Conservation (phyloP, 257 asterid species). For the Gentiana dahurica region DNA sequence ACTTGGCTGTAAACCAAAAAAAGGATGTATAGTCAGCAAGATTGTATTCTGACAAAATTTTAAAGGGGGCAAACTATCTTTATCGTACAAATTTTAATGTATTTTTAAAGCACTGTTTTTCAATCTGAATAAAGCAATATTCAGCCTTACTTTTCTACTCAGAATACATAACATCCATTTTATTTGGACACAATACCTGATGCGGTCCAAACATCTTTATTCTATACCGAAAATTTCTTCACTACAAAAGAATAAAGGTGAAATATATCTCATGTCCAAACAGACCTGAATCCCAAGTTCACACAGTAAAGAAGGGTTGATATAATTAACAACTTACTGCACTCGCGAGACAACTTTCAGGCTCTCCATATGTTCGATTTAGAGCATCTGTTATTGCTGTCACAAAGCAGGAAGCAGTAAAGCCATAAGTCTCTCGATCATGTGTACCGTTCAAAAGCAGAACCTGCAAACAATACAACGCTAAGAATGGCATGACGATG, state of each 20-base stretch:
- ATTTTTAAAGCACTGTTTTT: too few relatives aligned
- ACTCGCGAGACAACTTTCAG: slow-evolving; percentile 50
- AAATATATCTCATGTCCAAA: too few relatives aligned
- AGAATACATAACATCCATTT: too few relatives aligned
- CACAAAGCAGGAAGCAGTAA: slow-evolving; percentile 82
- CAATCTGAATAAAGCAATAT: too few relatives aligned
- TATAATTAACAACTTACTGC: slow-evolving; percentile 38
- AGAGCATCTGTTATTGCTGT: slow-evolving; percentile 87
- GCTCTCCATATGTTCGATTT: slow-evolving; percentile 74
- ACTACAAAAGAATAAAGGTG: too few relatives aligned
- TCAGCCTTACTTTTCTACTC: too few relatives aligned
- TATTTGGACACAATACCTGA: too few relatives aligned
- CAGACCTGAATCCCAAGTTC: background rate
- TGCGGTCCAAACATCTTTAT: too few relatives aligned
- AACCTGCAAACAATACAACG: slow-evolving; percentile 38
- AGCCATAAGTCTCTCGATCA: slow-evolving; percentile 85
- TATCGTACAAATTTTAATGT: too few relatives aligned
- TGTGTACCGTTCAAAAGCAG: slow-evolving; percentile 79
- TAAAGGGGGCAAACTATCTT: too few relatives aligned
- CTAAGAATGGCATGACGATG: slow-evolving; percentile 2
- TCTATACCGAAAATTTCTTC: too few relatives aligned
- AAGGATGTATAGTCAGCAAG: slow-evolving; percentile 11
- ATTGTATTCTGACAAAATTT: background rate
- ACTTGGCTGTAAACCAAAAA: slow-evolving; percentile 44
- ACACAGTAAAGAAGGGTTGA: background rate